Evolutionary conservation across 2,329 filamentous ascomycete species (phyloP).

Genomic region (Sordariomycetes sp.): DNA sequence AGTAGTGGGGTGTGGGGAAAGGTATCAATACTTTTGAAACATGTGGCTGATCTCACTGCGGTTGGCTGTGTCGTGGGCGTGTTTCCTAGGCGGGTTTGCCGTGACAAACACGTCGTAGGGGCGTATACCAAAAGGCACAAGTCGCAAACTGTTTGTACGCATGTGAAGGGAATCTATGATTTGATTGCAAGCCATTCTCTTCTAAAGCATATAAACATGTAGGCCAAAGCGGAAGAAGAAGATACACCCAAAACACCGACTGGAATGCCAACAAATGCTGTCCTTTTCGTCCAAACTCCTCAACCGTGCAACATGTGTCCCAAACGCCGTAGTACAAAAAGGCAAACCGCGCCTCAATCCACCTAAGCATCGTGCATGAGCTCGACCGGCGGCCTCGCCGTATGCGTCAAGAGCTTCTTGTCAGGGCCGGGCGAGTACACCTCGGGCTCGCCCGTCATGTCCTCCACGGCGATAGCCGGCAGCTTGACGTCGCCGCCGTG

Average conservation of each 20-base stretch:
- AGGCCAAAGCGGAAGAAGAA: neutral
- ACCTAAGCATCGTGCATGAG: conserved; percentile 38
- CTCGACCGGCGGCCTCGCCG: conserved; percentile 53
- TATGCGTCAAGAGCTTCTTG: conserved; percentile 43
- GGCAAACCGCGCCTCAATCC: neutral
- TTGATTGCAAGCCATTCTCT: neutral
- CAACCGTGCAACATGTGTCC: neutral
- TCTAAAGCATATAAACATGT: neutral
- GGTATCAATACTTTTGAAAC: no score
- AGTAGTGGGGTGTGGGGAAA: no score
- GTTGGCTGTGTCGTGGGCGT: no score
- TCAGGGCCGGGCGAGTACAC: conserved; percentile 24
- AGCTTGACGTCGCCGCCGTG: conserved; percentile 43
- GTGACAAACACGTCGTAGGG: no score
- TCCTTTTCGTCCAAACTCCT: neutral
- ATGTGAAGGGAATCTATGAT: no score
- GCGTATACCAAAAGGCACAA: no score
- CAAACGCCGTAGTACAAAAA: neutral
- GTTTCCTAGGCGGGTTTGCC: no score
- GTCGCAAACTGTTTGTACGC: neutral
- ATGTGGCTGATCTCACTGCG: no score
- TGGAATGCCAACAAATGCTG: neutral
- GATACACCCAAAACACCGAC: neutral
- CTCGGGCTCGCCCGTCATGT: conserved; percentile 49
- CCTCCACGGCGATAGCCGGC: conserved; percentile 57